Percentiles rank a stretch among this genome's conserved stretches.
phyloP scores from a whole-genome alignment of 257 asterid species.

The Ajuga chamaepitys region DNA sequence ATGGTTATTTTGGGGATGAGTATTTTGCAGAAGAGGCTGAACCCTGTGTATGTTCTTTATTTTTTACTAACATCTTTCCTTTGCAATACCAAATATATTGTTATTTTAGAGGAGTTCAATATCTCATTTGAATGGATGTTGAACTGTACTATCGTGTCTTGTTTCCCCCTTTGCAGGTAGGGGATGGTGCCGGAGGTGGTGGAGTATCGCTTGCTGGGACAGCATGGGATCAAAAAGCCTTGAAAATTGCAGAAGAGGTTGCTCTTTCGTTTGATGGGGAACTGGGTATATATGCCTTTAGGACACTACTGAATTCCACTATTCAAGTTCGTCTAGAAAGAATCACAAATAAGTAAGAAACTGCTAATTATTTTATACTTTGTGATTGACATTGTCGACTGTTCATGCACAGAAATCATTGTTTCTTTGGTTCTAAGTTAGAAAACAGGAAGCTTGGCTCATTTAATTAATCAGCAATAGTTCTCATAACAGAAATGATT shows the following conservation, averaged over 20 bases:
- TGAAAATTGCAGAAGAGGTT: slow-evolving; percentile 75
- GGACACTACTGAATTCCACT: slow-evolving; percentile 49
- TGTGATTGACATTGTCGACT: not conserved
- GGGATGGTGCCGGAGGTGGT: slow-evolving; percentile 94
- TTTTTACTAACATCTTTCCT: not conserved
- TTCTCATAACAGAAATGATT: not conserved
- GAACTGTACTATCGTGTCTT: not conserved
- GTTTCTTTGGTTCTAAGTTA: not conserved
- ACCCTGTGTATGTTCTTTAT: slow-evolving; percentile 36
- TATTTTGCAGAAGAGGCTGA: slow-evolving; percentile 62
- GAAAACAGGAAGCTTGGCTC: not conserved
- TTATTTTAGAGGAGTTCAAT: not conserved
- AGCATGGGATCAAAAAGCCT: slow-evolving; percentile 64
- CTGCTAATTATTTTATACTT: not conserved
- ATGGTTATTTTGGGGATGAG: slow-evolving; percentile 47
- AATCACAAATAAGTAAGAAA: slow-evolving; percentile 72
- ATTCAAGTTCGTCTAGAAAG: slow-evolving; percentile 84
- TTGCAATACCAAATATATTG: not conserved
- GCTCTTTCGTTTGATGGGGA: slow-evolving; percentile 64
- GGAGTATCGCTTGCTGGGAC: slow-evolving; percentile 77
- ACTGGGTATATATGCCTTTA: slow-evolving; percentile 81
- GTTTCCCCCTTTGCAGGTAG: slow-evolving; percentile 35
- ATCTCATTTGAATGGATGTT: not conserved
- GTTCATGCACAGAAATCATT: not conserved
- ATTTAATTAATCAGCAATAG: not conserved